Evolutionary conservation across 495 filamentous ascomycete genomes (phyloP).

Genomic region (Penicillium parvum): DNA sequence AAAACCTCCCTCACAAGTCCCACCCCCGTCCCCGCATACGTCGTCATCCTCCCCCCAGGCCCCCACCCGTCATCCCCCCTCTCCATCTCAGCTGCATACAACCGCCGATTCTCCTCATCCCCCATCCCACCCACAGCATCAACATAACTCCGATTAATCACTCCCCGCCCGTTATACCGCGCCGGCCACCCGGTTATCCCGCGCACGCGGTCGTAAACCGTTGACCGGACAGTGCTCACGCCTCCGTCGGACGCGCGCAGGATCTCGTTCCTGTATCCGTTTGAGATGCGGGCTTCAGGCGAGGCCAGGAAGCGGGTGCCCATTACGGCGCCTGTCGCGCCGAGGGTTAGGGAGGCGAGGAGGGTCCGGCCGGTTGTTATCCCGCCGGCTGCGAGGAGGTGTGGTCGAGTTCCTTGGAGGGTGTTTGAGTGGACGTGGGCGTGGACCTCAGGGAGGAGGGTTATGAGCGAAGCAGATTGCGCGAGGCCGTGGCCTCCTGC

Average conservation of each 20-base stretch:
- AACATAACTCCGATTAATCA: constrained; percentile 56
- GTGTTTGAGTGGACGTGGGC: constrained; percentile 46
- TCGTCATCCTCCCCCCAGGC: constrained; percentile 63
- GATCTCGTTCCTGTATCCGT: constrained; percentile 54
- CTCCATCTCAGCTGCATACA: constrained; percentile 45
- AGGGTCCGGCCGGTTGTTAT: constrained; percentile 59
- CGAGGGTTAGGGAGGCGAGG: constrained; percentile 59
- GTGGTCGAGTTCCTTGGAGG: constrained; percentile 38
- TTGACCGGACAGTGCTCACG: constrained; percentile 56
- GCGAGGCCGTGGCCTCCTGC: constrained; percentile 71
- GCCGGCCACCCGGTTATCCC: constrained; percentile 62
- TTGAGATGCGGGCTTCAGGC: constrained; percentile 52
- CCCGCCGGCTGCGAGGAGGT: constrained; percentile 65
- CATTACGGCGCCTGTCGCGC: constrained; percentile 59
- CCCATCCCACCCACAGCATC: constrained; percentile 49
- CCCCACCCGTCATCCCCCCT: constrained; percentile 55
- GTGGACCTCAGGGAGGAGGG: constrained; percentile 50
- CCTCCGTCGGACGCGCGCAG: constrained; percentile 60
- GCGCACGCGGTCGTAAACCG: constrained; percentile 61
- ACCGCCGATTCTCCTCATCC: constrained; percentile 49
- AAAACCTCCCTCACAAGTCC: constrained; percentile 29
- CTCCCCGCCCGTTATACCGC: constrained; percentile 54
- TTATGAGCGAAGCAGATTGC: constrained; percentile 50
- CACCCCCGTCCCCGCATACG: constrained; percentile 53
- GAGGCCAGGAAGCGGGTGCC: constrained; percentile 66